Evolutionary conservation across 2,329 filamentous ascomycete genomes (phyloP), one percentile per base, ranked within the genome.

Genomic region (Aotearoamyces nothofagi): DNA sequence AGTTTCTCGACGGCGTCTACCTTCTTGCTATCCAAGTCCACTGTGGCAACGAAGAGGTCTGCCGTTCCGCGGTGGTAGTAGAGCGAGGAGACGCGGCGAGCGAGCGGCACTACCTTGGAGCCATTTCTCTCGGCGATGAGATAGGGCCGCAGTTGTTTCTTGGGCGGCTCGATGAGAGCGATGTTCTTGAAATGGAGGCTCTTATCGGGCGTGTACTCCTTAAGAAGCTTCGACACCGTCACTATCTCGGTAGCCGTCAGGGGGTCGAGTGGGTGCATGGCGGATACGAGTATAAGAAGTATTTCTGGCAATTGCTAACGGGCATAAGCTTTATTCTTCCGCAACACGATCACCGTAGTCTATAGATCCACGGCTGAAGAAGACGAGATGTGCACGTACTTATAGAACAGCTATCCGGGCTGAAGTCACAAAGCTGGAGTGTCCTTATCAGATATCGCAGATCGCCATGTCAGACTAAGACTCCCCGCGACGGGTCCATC

Each of bases 81-180:
- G 9, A 43, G 22, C 10, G 35, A 31, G 1, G 40, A 37, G 9
- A 36, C 39, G 15, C 27, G 29, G 7, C 40, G 33, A 4, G 36
- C 27, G 12, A 38, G 30, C 22, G 15, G 9, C 9, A 29, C 20
- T 3, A 10, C 6, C 16, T 28, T 28, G 10, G 27, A 10, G n/a
- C 35, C 36, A 32, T 34, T 38, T 32, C 42, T 19, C 23, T 44
- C 42, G 30, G 25, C 44, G 4, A 61, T 55, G 0, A 69, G 49
- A 30, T 55, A 69, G 0, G 30, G 32, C 4, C 60, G 36, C 51
- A 68, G 54, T n/a, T 54, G 46, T 11, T 48, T 42, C 44, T 69
- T 70, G 1, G 50, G 45, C 0, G 63, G 64, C 34, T 69, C 64
- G 9, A 45, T 44, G 7, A 69, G 52, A 0, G 60, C 62, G 34